Base-by-base conservation (phyloP, 352 stramenopile species). In the Phytophthora hybrid region DNA sequence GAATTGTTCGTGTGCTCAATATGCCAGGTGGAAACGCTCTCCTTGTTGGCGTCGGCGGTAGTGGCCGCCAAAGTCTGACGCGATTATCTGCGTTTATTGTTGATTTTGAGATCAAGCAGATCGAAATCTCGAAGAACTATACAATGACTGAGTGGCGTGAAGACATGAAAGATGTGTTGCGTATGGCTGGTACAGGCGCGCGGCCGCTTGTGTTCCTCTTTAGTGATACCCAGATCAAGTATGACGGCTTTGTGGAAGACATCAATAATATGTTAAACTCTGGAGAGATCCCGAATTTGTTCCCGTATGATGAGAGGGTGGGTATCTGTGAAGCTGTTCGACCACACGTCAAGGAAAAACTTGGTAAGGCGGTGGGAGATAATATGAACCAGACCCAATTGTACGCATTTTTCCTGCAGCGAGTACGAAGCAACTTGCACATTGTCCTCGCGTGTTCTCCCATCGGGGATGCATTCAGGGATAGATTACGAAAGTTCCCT, bases 261-360 rank as follows among this genome's bases (percentile, higher is more conserved):
- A 98, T 99, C 68, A 99, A 98, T 79, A 98, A 98, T 79, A 98
- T 99, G 86, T 80, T 99, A 23, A 99, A 98, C 77, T 93, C 89
- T 1, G 96, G 96, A 23, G 96, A 99, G 73, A 97, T 99, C 29
- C 96, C 96, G 1, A 98, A 99, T 70, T 74, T 99, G 47, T 98
- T 99, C 68, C 89, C 93, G 0, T 96, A 96, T 64, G 96, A 98
- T 74, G 95, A 98, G 62, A 83, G 85, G 7, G 92, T 97, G 4
- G 92, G 82, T 2, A 95, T 99, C 34, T 97, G 92, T 63, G 94
- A 98, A 74, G 85, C 81, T 11, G 88, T 98, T 29, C 91, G 94
- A 0, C 87, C 93, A 6, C 93, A 98, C 37, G 96, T 96, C 0
- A 98, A 98, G 59, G 91, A 97, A 66, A 93, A 98, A 23, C 86